Evolutionary conservation across 306 rosid genomes (phyloP).

Genomic region (Geum urbanum): DNA sequence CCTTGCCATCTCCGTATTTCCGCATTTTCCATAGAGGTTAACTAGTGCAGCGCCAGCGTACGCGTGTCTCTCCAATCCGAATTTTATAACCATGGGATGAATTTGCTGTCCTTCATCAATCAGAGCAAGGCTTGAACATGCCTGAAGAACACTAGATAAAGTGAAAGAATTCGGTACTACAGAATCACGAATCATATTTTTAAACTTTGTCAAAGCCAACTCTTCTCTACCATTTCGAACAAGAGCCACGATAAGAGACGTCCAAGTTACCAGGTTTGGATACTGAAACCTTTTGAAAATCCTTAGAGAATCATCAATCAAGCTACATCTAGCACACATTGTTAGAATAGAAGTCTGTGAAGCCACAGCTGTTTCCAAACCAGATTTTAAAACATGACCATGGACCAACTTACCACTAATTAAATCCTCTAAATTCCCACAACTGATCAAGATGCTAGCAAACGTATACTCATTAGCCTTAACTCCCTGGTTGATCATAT

Average conservation of each 20-base stretch:
- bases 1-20: constrained; percentile 51
- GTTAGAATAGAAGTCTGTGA: constrained; percentile 67
- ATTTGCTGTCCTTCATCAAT: constrained; percentile 57
- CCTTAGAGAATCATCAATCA: constrained; percentile 52
- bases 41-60: constrained; percentile 58
- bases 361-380: constrained; percentile 52
- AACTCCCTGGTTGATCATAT: constrained; percentile 40
- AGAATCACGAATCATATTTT: constrained; percentile 50
- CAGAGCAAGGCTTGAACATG: constrained; percentile 64
- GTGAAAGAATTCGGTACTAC: constrained; percentile 52
- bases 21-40: constrained; percentile 68
- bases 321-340: constrained; percentile 55
- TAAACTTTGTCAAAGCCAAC: constrained; percentile 46
- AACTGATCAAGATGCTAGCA: constrained; percentile 49
- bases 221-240: constrained; percentile 61
- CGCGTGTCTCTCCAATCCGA: constrained; percentile 44
- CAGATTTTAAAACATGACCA: constrained; percentile 51
- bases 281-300: constrained; percentile 42
- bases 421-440: constrained; percentile 52
- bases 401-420: constrained; percentile 52
- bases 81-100: constrained; percentile 41
- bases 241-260: constrained; percentile 63
- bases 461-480: constrained; percentile 61
- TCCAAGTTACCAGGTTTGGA: constrained; percentile 70
- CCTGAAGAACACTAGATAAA: constrained; percentile 58